Percentiles rank a stretch among this genome's conserved stretches.
These are phyloP conservation scores for Fraxinus greggii DNA, from an alignment of 305 asterid species.

Conservation along the genomic window DNA sequence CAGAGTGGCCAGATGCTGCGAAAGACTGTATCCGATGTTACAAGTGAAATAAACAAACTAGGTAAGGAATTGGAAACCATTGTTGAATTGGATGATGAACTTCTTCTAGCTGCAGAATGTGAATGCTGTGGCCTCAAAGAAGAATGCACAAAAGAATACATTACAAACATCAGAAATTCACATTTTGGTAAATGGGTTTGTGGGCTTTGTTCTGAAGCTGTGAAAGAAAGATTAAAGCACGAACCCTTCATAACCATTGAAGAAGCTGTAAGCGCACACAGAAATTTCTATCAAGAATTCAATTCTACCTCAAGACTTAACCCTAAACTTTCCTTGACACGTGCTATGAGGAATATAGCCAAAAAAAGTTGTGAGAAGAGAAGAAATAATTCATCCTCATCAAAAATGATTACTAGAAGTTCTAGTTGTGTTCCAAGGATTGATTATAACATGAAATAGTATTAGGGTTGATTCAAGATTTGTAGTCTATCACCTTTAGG, in stretches of 20 bases:
- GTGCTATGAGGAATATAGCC: conserved; percentile 49
- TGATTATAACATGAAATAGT: conserved; percentile 4
- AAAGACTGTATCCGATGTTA: conserved; percentile 37
- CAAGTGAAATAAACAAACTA: conserved; percentile 30
- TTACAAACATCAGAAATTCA: conserved; percentile 31
- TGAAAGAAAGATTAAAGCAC: conserved; percentile 34
- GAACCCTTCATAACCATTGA: conserved; percentile 27
- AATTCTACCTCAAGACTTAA: conserved; percentile 40
- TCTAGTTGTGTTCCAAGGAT: conserved; percentile 53
- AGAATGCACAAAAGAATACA: conserved; percentile 48
- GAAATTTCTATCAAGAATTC: conserved; percentile 41
- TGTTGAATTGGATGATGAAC: conserved; percentile 26
- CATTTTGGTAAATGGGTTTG: conserved; percentile 58
- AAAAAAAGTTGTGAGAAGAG: conserved; percentile 34
- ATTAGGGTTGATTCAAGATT: neutral
- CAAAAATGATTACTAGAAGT: conserved; percentile 33
- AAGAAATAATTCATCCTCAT: conserved; percentile 15
- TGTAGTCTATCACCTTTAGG: neutral
- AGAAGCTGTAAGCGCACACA: conserved; percentile 45
- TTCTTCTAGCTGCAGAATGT: conserved; percentile 38
- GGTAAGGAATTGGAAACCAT: conserved; percentile 31
- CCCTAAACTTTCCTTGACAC: conserved; percentile 54
- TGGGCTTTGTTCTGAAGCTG: conserved; percentile 65
- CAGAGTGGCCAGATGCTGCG: conserved; percentile 35
- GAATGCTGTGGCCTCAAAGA: conserved; percentile 61